Base-by-base conservation (phyloP, 176 grass and related monocot species). In the Oryza rufipogon region DNA sequence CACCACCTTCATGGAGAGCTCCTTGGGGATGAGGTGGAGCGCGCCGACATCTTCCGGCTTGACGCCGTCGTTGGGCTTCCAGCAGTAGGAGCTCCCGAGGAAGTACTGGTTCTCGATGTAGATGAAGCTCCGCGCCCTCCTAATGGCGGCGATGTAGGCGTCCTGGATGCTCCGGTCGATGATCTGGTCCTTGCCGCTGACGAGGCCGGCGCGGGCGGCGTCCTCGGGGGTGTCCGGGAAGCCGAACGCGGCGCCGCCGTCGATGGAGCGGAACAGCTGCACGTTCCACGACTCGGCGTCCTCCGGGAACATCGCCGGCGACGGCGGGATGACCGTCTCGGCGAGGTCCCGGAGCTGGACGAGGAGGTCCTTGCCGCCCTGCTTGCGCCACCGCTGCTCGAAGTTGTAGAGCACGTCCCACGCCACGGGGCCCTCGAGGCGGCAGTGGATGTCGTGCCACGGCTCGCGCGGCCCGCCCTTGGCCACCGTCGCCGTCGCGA, bases 331-430 rank as follows among this genome's bases (percentile, higher is more conserved):
- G 71, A 92, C 17, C 13, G 22, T 69, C 69, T 90, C 91, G 16
- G 81, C 77, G 23, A 90, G 77, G 23, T 90, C 85, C 48, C 84
- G 79, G 66, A 93, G 85, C 77, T 84, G 73, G 71, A 93, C 2
- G 3, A 93, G 91, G 7, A 93, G 77, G 85, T 93, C 88, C 81
- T 79, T 93, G 23, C 91, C 87, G 52, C 91, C 91, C 67, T 92
- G 91, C 85, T 90, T 93, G 61, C 88, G 82, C 76, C 82, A 95
- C 28, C 96, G 77, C 85, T 95, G 96, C 70, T 98, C 93, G 67
- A 98, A 98, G 73, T 98, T 98, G 93, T 86, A 93, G 26, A 98
- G 85, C 73, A 98, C 96, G 20, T 95, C 96, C 96, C 96, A 95
- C 36, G 87, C 87, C 8, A 85, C 81, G 36, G 91, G 87, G 22